Base-by-base conservation (phyloP, 768 basidiomycete genomes). In the Naganishia vaughanmartiniae region DNA sequence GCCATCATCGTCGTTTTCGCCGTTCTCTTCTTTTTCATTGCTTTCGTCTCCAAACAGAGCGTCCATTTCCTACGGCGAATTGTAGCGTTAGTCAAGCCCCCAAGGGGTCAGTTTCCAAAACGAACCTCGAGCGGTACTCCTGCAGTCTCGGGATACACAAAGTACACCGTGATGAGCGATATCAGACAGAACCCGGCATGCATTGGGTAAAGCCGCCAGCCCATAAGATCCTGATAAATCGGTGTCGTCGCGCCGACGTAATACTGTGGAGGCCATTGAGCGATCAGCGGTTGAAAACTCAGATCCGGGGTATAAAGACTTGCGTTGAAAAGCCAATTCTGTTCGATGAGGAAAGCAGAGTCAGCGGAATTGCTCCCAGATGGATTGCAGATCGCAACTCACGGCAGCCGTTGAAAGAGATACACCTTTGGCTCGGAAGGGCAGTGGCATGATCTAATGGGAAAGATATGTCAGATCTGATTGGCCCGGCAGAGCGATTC, bases 151-250 rank as follows among this genome's bases (percentile, higher is more conserved):
- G 78, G 78, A 55, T 78, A 81, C 30, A 81, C 60, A 70, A 79
- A 79, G 69, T 77, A 80, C 1, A 79, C 79, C 65, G 45, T 30
- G 26, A 69, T 65, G 36, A 46, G 36, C 2, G 67, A 46, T 42
- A 65, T 19, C 11, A 65, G 28, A 78, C 92, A 93, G 81, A 92
- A 93, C 83, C 92, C 92, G 0, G 89, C 92, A 75, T 95, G 93
- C 92, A 97, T 94, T 0, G 92, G 91, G 82, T 97, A 96, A 67
- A 97, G 80, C 56, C 90, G 85, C 93, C 94, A 98, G 51, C 85
- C 86, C 74, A 97, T 95, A 26, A 86, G 81, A 70, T 93, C 92
- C 81, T 95, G 92, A 46, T 96, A 83, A 66, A 87, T 86, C 0
- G 93, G 94, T 0, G 93, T 97, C 33, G 87, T 84, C 79, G 90